Conservation (phyloP, 2,329 filamentous ascomycete genomes). For the Emericellopsis cladophorae region DNA sequence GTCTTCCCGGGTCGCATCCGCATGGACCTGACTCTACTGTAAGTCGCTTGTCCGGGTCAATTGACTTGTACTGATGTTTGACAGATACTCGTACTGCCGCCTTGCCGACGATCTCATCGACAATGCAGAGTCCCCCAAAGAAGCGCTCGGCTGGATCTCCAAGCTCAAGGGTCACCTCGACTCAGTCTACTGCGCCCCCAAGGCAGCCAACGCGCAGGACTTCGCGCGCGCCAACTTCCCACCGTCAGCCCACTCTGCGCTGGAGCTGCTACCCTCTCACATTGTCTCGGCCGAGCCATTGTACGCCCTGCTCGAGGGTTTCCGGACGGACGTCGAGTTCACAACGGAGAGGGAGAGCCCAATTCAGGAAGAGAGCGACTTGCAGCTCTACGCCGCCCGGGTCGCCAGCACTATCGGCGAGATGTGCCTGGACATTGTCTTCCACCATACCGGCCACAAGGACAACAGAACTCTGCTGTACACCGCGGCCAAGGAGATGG, state of each 20-base stretch:
- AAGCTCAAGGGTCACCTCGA: constrained; percentile 46
- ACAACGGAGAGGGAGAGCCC: constrained; percentile 25
- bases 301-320: constrained; percentile 52
- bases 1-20: constrained; percentile 56
- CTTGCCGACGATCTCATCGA: constrained; percentile 65
- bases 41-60: constrained; percentile 13
- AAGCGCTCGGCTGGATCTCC: constrained; percentile 44
- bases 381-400: constrained; percentile 50
- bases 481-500: constrained; percentile 50
- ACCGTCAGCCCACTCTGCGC: constrained; percentile 32
- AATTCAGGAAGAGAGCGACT: constrained; percentile 43
- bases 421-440: constrained; percentile 54
- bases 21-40: constrained; percentile 54
- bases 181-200: constrained; percentile 28
- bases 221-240: constrained; percentile 40
- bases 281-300: constrained; percentile 47
- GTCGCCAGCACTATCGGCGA: constrained; percentile 64
- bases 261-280: constrained; percentile 44
- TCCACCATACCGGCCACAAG: constrained; percentile 32
- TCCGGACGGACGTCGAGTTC: constrained; percentile 55
- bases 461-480: constrained; percentile 27
- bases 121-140: constrained; percentile 36
- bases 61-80: neutral
- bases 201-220: constrained; percentile 6
- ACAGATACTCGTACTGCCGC: constrained; percentile 58